These are phyloP conservation scores for Myxozyma mucilagina DNA, from an alignment of 805 yeast genomes.

Conservation along the genomic window DNA sequence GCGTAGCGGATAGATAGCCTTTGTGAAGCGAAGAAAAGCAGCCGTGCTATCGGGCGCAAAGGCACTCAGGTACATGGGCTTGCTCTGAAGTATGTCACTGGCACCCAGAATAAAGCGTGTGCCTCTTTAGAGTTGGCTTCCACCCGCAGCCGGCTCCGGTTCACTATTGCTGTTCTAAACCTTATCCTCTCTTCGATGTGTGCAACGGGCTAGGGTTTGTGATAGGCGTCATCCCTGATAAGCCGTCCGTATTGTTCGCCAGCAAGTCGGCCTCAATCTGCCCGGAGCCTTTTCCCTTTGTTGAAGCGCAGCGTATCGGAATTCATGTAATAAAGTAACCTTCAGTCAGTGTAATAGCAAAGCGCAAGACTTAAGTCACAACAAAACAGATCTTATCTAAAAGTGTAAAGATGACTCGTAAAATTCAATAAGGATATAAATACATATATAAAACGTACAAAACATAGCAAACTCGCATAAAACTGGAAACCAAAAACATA, in stretches of 20 bases:
- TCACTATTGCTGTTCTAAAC: not conserved
- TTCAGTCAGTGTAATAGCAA: too few species aligned
- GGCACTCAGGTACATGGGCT: not conserved
- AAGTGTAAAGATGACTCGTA: too few species aligned
- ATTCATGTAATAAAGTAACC: too few species aligned
- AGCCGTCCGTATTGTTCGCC: not conserved
- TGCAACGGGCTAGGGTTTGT: constrained; percentile 1
- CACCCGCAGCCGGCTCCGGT: too few species aligned
- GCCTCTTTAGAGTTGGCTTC: not conserved
- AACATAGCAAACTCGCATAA: not conserved
- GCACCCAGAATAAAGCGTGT: not conserved
- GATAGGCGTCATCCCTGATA: not conserved
- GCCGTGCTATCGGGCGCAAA: not conserved
- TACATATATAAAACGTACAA: too few species aligned
- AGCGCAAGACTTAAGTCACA: too few species aligned
- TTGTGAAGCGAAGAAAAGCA: not conserved
- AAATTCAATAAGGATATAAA: too few species aligned
- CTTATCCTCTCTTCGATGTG: not conserved
- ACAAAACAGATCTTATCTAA: too few species aligned
- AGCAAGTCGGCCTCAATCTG: not conserved
- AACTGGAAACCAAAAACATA: not conserved
- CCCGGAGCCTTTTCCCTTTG: not conserved
- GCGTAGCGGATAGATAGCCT: not conserved
- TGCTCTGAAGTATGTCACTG: too few species aligned
- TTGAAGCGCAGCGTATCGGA: too few species aligned